Evolutionary conservation across 805 yeast species (phyloP), one percentile per base, ranked within the genome.

Genomic region (Candida peoriensis): DNA sequence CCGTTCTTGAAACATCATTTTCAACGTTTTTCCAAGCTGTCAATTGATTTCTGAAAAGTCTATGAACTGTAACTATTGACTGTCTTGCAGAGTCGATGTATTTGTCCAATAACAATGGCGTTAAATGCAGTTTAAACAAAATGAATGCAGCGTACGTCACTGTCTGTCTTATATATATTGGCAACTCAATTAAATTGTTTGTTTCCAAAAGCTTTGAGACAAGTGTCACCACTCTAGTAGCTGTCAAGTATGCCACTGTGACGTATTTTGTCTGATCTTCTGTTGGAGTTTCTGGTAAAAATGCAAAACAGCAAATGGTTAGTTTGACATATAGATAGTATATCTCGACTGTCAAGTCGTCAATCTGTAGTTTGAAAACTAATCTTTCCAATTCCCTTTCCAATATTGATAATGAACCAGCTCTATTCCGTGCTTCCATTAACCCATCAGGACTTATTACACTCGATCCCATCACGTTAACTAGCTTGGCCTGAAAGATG

Each of bases 31-130:
- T 80, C 97, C 97, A 89, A 6, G 95, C 89, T 4, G 93, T 80
- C 24, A 87, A 66, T 58, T 90, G 88, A 53, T 89, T 89, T 58
- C 96, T 70, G 55, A 77, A 85, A 29, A 88, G 63, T 54, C 96
- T 68, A 58, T 89, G 96, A 3, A 87, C 94, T 0, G 96, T 89
- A 11, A 89, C 96, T 48, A 89, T 84, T 4, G 94, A 83, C 58
- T 89, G 96, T 45, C 97, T 72, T 1, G 96, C 89, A 20, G 94
- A 81, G 50, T 87, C 95, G 27, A 86, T 76, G 52, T 80, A 85
- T 54, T 76, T 57, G 34, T 81, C 48, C 30, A 81, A 57, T 32
- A 87, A 64, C 39, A 78, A 68, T 4, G 94, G 84, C 0, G 94
- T 81, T 37, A 86, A 63, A 50, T 87, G 95, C 27, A 89, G 66